phyloP scores from a whole-genome alignment of 306 rosid species.

The Leucaena leucocephala region DNA sequence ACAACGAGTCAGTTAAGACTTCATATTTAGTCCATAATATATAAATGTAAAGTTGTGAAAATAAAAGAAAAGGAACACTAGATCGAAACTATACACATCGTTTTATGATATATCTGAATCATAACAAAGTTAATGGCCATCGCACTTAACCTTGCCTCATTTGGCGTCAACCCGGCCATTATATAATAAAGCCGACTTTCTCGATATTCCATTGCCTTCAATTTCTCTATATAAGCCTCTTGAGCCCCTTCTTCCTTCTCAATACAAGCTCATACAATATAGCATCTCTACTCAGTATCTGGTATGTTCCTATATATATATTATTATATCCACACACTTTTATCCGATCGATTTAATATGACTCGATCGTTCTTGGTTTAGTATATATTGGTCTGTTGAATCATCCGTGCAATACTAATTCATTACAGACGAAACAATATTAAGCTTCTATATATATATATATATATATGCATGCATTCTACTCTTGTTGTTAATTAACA shows the following conservation, averaged over 20 bases:
- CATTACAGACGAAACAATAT: neutral
- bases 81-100: neutral
- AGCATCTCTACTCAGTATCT: neutral
- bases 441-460: neutral
- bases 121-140: constrained; percentile 35
- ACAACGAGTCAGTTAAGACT: constrained; percentile 19
- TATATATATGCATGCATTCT: neutral
- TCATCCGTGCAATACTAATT: neutral
- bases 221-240: constrained; percentile 45
- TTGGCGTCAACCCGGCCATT: constrained; percentile 49
- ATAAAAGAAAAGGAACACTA: neutral
- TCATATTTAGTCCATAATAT: constrained; percentile 32
- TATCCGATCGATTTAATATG: neutral
- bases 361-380: neutral
- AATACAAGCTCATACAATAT: neutral
- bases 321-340: no score
- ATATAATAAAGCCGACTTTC: constrained; percentile 29
- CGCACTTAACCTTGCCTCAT: constrained; percentile 49
- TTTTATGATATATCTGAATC: constrained; percentile 11
- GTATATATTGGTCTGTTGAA: neutral
- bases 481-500: neutral
- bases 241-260: constrained; percentile 26
- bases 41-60: constrained; percentile 18
- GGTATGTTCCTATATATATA: constrained; percentile 26
- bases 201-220: constrained; percentile 13